Evolutionary conservation across 1,139 yeast species (phyloP).

Genomic region (Wickerhamomyces sp.): DNA sequence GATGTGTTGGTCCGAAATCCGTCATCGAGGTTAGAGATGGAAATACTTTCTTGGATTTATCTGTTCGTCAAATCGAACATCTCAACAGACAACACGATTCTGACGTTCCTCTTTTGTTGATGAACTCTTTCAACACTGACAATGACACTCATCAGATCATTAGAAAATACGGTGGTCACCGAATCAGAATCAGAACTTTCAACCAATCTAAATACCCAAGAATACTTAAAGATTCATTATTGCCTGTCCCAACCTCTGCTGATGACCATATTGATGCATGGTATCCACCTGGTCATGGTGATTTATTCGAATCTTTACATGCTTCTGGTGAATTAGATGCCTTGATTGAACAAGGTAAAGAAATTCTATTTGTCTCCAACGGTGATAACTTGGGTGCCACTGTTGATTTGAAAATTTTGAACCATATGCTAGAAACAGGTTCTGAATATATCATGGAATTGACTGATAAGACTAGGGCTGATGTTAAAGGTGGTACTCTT

Average conservation of each 20-base stretch:
- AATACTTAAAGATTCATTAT: constrained; percentile 85
- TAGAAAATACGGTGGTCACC: constrained; percentile 94
- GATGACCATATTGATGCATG: constrained; percentile 79
- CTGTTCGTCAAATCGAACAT: constrained; percentile 96
- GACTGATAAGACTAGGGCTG: constrained; percentile 98
- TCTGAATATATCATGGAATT: constrained; percentile 97
- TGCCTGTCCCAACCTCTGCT: constrained; percentile 82
- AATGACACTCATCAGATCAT: constrained; percentile 93
- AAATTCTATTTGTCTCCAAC: constrained; percentile 89
- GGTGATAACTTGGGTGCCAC: constrained; percentile 99
- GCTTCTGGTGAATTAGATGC: constrained; percentile 91
- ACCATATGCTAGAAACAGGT: constrained; percentile 88
- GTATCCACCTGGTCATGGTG: constrained; percentile 99
- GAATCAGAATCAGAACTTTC: constrained; percentile 91
- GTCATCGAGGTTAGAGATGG: constrained; percentile 98
- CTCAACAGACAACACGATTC: constrained; percentile 86
- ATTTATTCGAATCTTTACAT: constrained; percentile 84
- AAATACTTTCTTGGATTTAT: constrained; percentile 88
- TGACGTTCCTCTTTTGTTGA: constrained; percentile 91
- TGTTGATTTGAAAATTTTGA: constrained; percentile 84
- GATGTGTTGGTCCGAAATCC: constrained; percentile 98
- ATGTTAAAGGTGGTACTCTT: constrained; percentile 98
- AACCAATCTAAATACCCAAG: constrained; percentile 97
- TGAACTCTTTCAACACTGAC: constrained; percentile 98
- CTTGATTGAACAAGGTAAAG: constrained; percentile 89